Percentiles rank a stretch among this genome's conserved stretches.
phyloP scores from a whole-genome alignment of 2,329 filamentous ascomycete genomes.

The Pezicula rhizophila region DNA sequence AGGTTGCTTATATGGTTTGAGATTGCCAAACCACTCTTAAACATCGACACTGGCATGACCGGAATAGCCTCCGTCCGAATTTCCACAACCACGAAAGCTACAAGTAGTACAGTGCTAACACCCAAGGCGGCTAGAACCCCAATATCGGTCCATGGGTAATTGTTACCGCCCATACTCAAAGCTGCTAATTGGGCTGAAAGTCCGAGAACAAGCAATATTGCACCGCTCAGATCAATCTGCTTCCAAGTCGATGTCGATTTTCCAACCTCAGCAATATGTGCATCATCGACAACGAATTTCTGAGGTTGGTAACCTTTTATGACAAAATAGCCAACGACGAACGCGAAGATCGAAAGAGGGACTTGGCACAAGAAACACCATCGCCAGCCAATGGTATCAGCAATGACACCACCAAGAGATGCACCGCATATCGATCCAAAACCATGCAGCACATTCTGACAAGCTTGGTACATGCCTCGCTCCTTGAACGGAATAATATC shows the following conservation, averaged over 20 bases:
- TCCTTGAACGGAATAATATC: conserved; percentile 55
- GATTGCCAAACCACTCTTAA: conserved; percentile 48
- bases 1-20: conserved; percentile 53
- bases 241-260: conserved; percentile 39
- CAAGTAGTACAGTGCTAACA: conserved; percentile 36
- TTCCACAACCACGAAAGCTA: conserved; percentile 43
- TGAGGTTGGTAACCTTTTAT: conserved; percentile 37
- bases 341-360: conserved; percentile 49
- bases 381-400: conserved; percentile 61
- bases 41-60: conserved; percentile 49
- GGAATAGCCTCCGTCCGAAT: conserved; percentile 43
- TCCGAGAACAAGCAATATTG: conserved; percentile 49
- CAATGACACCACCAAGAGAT: conserved; percentile 58
- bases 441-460: conserved; percentile 56
- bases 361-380: conserved; percentile 61
- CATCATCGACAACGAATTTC: conserved; percentile 10
- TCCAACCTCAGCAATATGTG: conserved; percentile 21
- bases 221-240: conserved; percentile 52
- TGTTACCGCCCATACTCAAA: conserved; percentile 50
- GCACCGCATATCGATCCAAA: conserved; percentile 58
- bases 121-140: conserved; percentile 40
- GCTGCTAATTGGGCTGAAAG: conserved; percentile 52
- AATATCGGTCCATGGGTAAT: conserved; percentile 44
- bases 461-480: conserved; percentile 53
- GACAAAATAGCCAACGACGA: conserved; percentile 46